Evolutionary conservation across 2,329 filamentous ascomycete genomes (phyloP).

Genomic region (Phialocephala sp.): DNA sequence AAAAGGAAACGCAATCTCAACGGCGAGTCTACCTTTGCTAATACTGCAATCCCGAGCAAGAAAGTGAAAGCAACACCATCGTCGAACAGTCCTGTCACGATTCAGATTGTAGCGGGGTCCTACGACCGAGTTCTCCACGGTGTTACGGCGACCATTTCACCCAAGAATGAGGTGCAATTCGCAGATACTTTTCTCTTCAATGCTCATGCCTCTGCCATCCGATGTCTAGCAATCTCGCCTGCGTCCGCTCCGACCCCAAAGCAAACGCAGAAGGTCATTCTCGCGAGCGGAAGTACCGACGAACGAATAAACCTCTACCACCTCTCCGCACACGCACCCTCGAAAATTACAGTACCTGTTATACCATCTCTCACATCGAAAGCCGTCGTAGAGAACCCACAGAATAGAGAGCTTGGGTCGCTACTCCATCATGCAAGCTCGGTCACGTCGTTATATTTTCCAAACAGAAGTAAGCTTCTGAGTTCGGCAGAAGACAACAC

Average conservation of each 20-base stretch:
- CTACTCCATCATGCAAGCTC: slow-evolving; percentile 86
- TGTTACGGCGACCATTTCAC: slow-evolving; percentile 73
- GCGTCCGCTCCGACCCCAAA: slow-evolving; percentile 65
- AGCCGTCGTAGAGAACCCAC: slow-evolving; percentile 80
- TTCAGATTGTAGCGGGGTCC: slow-evolving; percentile 91
- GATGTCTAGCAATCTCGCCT: slow-evolving; percentile 85
- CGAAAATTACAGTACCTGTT: slow-evolving; percentile 59
- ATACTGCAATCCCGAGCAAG: slow-evolving; percentile 29
- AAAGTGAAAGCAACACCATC: slow-evolving; percentile 36
- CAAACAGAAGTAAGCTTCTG: slow-evolving; percentile 84
- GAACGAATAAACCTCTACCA: slow-evolving; percentile 95
- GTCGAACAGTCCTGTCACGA: slow-evolving; percentile 53
- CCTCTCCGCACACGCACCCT: slow-evolving; percentile 73
- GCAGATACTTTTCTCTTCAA: slow-evolving; percentile 95
- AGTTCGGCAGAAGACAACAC: slow-evolving; percentile 90
- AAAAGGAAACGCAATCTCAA: slow-evolving; percentile 43
- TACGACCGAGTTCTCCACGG: slow-evolving; percentile 95
- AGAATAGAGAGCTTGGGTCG: slow-evolving; percentile 86
- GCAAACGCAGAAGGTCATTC: slow-evolving; percentile 80
- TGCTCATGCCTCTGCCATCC: slow-evolving; percentile 87
- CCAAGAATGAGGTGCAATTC: slow-evolving; percentile 64
- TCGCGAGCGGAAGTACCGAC: slow-evolving; percentile 91
- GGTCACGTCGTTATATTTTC: slow-evolving; percentile 81
- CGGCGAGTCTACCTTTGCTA: slow-evolving; percentile 25
- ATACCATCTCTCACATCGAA: slow-evolving; percentile 73